Evolutionary conservation across 2,329 filamentous ascomycete species (phyloP).

Genomic region (Trichothecium roseum): DNA sequence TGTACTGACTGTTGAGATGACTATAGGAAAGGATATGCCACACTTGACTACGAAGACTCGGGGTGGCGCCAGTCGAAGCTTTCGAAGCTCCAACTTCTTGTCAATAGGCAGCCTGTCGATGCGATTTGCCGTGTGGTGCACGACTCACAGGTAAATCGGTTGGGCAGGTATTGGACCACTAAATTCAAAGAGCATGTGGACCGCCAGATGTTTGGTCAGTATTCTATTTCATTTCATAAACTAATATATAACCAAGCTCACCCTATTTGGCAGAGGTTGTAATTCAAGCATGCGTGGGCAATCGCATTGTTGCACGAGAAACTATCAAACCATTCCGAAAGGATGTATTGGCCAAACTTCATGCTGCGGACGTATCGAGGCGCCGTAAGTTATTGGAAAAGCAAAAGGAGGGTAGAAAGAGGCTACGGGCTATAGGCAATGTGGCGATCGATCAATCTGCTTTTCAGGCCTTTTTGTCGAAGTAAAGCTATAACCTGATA

Average conservation of each 20-base stretch:
- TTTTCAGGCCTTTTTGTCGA: slow-evolving; percentile 88
- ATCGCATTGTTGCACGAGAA: slow-evolving; percentile 77
- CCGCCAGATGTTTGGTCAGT: slow-evolving; percentile 73
- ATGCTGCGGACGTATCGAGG: slow-evolving; percentile 77
- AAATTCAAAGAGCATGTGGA: slow-evolving; percentile 98
- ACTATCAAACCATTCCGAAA: slow-evolving; percentile 96
- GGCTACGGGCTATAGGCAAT: slow-evolving; percentile 73
- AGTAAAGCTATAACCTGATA: slow-evolving; percentile 34
- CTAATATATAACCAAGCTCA: slow-evolving; percentile 1
- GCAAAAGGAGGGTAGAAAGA: slow-evolving; percentile 92
- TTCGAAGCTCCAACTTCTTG: slow-evolving; percentile 81
- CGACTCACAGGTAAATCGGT: slow-evolving; percentile 63
- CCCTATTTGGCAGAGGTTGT: slow-evolving; percentile 68
- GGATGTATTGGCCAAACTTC: slow-evolving; percentile 85
- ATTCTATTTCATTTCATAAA: not conserved
- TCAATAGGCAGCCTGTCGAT: slow-evolving; percentile 89
- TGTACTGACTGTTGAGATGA: not conserved
- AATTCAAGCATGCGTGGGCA: slow-evolving; percentile 82
- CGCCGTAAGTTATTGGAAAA: slow-evolving; percentile 85
- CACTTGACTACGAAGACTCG: slow-evolving; percentile 91
- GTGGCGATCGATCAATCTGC: slow-evolving; percentile 94
- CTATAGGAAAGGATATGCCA: slow-evolving; percentile 74
- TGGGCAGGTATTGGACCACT: slow-evolving; percentile 80
- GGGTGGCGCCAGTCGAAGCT: slow-evolving; percentile 74
- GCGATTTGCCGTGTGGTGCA: slow-evolving; percentile 90